Evolutionary conservation across 495 filamentous ascomycete genomes (phyloP), one percentile per base, ranked within the genome.

Genomic region (Cercophora newfieldiana): DNA sequence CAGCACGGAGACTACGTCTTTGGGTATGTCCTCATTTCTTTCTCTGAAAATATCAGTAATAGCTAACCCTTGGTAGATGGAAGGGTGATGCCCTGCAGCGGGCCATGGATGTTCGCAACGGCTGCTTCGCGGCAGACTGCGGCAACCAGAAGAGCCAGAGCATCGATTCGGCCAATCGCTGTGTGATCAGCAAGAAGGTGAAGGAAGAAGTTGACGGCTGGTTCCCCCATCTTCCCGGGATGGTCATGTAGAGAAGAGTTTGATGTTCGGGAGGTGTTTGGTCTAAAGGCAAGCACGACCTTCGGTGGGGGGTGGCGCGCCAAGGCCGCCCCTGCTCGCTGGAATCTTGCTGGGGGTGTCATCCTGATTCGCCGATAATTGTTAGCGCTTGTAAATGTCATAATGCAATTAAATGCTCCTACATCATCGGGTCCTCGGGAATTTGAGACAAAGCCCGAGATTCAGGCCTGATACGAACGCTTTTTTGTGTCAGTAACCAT

Each of bases 1-100:
- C 77, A 80, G 48, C 81, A 82, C 49, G 81, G 79, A 47, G 81
- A 83, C 57, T 83, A 83, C 65, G 61, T 82, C 12, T 83, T 82
- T 69, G 81, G 80, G 33, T 44, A 44, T 44, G 37, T 44, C 18
- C 18, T 14, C 2, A 8, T 44, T 44, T 44, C 37, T 2, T 14
- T 44, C 37, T 44, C 37, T 14, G 4, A 33, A 12, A 33, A 33
- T 12, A 4, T 12, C 30, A 12, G 5, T 14, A 44, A 44, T 44
- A 14, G 37, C 37, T 44, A 16, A 44, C 37, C 12, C 37, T 2
- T 14, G 10, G 37, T 14, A 44, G 37, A 8, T 82, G 80, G 79
- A 74, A 79, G 66, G 75, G 66, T 50, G 74, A 81, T 59, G 62
- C 73, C 1, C 72, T 82, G 19, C 79, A 82, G 63, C 66, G 71